These are phyloP conservation scores for Botrytis deweyae DNA, from an alignment of 2,329 filamentous ascomycete species.

Conservation along the genomic window DNA sequence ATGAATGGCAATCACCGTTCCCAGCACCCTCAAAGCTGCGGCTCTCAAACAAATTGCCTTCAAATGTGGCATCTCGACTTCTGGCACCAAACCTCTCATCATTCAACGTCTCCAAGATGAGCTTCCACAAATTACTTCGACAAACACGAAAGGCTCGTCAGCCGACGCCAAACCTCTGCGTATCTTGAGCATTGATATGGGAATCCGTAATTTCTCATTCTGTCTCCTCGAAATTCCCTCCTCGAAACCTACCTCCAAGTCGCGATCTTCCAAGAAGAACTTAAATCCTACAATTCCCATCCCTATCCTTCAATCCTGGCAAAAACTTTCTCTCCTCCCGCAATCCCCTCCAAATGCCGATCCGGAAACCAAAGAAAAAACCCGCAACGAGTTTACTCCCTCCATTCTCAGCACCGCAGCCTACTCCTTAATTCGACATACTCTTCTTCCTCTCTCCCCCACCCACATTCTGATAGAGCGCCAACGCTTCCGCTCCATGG, in stretches of 20 bases:
- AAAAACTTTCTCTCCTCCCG: constrained; percentile 26
- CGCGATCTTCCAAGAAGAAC: neutral
- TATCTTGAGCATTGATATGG: constrained; percentile 80
- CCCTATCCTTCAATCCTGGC: constrained; percentile 19
- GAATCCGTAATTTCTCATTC: constrained; percentile 77
- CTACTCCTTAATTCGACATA: constrained; percentile 50
- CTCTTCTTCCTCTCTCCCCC: constrained; percentile 53
- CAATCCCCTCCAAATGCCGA: constrained; percentile 21
- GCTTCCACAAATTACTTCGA: constrained; percentile 27
- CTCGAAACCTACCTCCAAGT: neutral
- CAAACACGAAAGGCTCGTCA: constrained; percentile 26
- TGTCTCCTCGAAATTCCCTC: constrained; percentile 53
- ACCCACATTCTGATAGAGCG: constrained; percentile 69
- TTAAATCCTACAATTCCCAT: neutral
- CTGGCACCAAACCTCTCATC: constrained; percentile 60
- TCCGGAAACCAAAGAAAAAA: constrained; percentile 23
- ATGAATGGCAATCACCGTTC: constrained; percentile 39
- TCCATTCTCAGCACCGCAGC: constrained; percentile 54
- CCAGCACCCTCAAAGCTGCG: constrained; percentile 47
- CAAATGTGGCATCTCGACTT: constrained; percentile 57
- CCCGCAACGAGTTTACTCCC: constrained; percentile 51
- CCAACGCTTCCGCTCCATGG: constrained; percentile 62
- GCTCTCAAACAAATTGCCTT: constrained; percentile 60
- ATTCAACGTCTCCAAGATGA: constrained; percentile 49
- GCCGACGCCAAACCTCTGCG: constrained; percentile 36